Evolutionary conservation across 2,329 filamentous ascomycete species (phyloP).

Genomic region (Fragosphaeria purpurea): DNA sequence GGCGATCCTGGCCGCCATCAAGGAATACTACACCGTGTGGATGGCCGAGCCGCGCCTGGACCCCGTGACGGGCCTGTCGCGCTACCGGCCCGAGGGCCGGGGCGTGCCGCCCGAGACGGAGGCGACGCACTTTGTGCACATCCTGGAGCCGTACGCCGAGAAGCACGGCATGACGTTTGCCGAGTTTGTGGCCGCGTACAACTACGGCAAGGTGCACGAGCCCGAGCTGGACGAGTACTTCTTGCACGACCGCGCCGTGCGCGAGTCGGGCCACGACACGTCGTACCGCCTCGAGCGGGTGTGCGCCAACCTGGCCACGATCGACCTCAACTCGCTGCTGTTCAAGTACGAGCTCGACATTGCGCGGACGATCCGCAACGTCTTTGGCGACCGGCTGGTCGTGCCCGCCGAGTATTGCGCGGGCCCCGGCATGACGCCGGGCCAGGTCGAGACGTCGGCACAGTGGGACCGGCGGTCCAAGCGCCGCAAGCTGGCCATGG

Average conservation of each 20-base stretch:
- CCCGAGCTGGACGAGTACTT: slow-evolving; percentile 93
- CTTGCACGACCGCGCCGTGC: slow-evolving; percentile 86
- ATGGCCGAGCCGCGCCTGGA: slow-evolving; percentile 69
- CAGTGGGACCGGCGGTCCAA: slow-evolving; percentile 84
- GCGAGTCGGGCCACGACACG: slow-evolving; percentile 95
- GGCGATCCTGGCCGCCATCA: slow-evolving; percentile 84
- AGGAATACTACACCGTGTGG: slow-evolving; percentile 92
- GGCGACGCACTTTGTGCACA: slow-evolving; percentile 73
- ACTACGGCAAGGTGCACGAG: slow-evolving; percentile 63
- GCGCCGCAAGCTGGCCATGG: slow-evolving; percentile 72
- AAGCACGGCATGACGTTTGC: slow-evolving; percentile 76
- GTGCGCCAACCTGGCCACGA: slow-evolving; percentile 80
- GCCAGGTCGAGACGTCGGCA: slow-evolving; percentile 70
- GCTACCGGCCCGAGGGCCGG: slow-evolving; percentile 72
- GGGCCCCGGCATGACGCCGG: slow-evolving; percentile 48
- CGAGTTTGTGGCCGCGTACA: slow-evolving; percentile 84
- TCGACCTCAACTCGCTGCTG: slow-evolving; percentile 86
- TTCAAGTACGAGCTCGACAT: slow-evolving; percentile 98
- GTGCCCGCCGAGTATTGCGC: slow-evolving; percentile 76
- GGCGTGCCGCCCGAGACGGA: slow-evolving; percentile 91
- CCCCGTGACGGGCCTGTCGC: slow-evolving; percentile 64
- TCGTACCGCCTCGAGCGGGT: slow-evolving; percentile 85
- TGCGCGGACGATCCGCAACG: slow-evolving; percentile 68
- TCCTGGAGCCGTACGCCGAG: slow-evolving; percentile 70
- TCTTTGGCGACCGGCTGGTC: slow-evolving; percentile 74